Conservation (phyloP, 805 yeast genomes). For the Cyberlindnera maclurae region DNA sequence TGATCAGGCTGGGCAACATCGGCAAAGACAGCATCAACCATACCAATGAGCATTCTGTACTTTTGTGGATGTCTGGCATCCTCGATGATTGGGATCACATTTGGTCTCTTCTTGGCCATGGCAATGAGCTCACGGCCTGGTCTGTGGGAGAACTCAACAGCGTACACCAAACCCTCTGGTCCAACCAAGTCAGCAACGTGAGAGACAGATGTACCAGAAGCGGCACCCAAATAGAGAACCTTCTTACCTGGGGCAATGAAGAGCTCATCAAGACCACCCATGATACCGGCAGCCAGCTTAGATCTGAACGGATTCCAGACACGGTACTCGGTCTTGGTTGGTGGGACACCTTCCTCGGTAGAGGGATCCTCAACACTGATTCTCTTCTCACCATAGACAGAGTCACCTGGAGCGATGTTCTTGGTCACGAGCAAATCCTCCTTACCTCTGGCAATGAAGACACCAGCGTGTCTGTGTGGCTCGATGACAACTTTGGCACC, state of each 20-base stretch:
- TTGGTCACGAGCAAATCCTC: slow-evolving; percentile 97
- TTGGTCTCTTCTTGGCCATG: slow-evolving; percentile 99
- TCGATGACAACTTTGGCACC: slow-evolving; percentile 96
- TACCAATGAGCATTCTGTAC: slow-evolving; percentile 97
- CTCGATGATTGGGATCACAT: slow-evolving; percentile 96
- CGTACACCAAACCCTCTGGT: slow-evolving; percentile 97
- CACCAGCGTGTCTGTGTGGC: slow-evolving; percentile 99
- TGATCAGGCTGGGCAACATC: slow-evolving; percentile 99
- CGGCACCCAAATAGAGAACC: slow-evolving; percentile 97
- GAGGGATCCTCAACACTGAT: slow-evolving; percentile 89
- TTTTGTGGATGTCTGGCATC: slow-evolving; percentile 99
- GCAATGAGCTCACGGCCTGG: slow-evolving; percentile 99
- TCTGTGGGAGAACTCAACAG: slow-evolving; percentile 99
- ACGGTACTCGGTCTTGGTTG: slow-evolving; percentile 96
- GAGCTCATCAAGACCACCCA: slow-evolving; percentile 98
- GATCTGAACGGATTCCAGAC: slow-evolving; percentile 99
- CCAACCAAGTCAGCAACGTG: slow-evolving; percentile 98
- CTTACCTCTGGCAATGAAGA: slow-evolving; percentile 98
- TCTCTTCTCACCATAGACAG: slow-evolving; percentile 98
- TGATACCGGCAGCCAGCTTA: slow-evolving; percentile 98
- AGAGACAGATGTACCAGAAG: slow-evolving; percentile 98
- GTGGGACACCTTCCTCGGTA: slow-evolving; percentile 77
- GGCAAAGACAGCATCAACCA: slow-evolving; percentile 98
- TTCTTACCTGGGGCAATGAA: slow-evolving; percentile 98
- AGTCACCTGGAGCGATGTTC: slow-evolving; percentile 96